A percentile compares a stretch with the other conserved stretches of the same genome.
phyloP scores from a whole-genome alignment of 1,284 basidiomycete species.

The Cryptococcus deneoformans region DNA sequence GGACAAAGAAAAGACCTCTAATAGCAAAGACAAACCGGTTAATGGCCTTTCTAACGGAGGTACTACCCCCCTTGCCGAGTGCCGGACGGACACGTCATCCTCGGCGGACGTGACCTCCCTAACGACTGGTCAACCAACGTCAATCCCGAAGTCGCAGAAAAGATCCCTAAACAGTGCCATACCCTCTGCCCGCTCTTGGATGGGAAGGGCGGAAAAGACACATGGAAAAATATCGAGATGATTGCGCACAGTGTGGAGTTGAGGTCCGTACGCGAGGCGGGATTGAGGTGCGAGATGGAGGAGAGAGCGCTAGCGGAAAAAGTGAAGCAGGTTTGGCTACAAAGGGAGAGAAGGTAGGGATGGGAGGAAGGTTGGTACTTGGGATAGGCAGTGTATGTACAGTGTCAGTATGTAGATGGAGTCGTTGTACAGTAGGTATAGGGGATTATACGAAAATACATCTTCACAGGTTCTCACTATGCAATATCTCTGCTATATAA shows the following conservation, averaged over 20 bases:
- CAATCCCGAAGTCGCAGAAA: slow-evolving; percentile 30
- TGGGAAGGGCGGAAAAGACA: slow-evolving; percentile 28
- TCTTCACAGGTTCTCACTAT: too few species aligned
- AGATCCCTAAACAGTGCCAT: slow-evolving; percentile 44
- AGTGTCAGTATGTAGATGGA: too few species aligned
- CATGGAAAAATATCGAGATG: slow-evolving; percentile 52
- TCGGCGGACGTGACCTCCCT: slow-evolving; percentile 39
- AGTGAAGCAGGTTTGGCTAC: not conserved
- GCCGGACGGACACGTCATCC: slow-evolving; percentile 40
- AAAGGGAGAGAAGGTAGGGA: not conserved
- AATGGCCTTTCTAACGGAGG: slow-evolving; percentile 16
- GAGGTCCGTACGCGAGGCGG: slow-evolving; percentile 66
- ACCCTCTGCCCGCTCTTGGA: slow-evolving; percentile 43
- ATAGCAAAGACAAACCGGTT: too few species aligned
- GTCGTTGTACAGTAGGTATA: too few species aligned
- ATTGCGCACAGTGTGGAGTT: slow-evolving; percentile 66
- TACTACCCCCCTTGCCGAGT: slow-evolving; percentile 49
- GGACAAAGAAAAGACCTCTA: too few species aligned
- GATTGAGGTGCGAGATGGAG: slow-evolving; percentile 68
- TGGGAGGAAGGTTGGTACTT: slow-evolving; percentile 2
- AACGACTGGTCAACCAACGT: slow-evolving; percentile 41
- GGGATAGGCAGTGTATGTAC: too few species aligned
- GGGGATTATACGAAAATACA: slow-evolving; percentile 32
- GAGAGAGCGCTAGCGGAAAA: slow-evolving; percentile 61
- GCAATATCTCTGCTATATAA: too few species aligned